These are phyloP conservation scores for Amauroascus niger DNA, from an alignment of 2,329 filamentous ascomycete species.

Conservation along the genomic window DNA sequence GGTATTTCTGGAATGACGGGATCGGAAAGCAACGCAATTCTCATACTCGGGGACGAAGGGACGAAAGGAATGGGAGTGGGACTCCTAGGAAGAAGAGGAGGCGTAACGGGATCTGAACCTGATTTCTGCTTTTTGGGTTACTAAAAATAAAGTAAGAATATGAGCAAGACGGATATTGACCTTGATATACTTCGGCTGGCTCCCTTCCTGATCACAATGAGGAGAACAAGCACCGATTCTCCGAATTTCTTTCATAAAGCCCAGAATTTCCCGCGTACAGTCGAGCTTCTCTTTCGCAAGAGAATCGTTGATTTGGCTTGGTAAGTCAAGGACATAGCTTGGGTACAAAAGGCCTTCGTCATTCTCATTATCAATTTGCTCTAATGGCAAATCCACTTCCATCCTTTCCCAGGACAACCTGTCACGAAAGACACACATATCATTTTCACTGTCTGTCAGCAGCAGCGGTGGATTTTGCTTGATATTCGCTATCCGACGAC, in stretches of 20 bases:
- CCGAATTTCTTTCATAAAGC: slow-evolving; percentile 26
- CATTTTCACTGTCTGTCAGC: slow-evolving; percentile 37
- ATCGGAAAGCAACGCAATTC: slow-evolving; percentile 32
- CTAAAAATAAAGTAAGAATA: not conserved
- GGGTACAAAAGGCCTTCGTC: slow-evolving; percentile 40
- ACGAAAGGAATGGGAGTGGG: slow-evolving; percentile 32
- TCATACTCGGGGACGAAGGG: slow-evolving; percentile 32
- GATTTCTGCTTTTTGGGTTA: slow-evolving; percentile 22
- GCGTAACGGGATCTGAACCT: slow-evolving; percentile 31
- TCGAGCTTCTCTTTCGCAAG: slow-evolving; percentile 22
- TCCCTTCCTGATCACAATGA: not conserved
- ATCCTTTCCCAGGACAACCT: slow-evolving; percentile 21
- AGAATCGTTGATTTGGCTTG: slow-evolving; percentile 18
- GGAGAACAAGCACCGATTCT: not conserved
- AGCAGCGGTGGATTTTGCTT: slow-evolving; percentile 42
- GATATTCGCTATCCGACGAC: slow-evolving; percentile 21
- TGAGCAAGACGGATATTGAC: not conserved
- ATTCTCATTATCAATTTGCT: slow-evolving; percentile 30
- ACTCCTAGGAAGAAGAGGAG: slow-evolving; percentile 40
- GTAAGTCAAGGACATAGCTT: slow-evolving; percentile 24
- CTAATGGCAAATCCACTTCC: slow-evolving; percentile 27
- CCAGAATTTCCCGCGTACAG: slow-evolving; percentile 20
- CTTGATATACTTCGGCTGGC: not conserved
- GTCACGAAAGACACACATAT: slow-evolving; percentile 34
- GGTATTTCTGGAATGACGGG: slow-evolving; percentile 18